Evolutionary conservation across 192 early-diverging fungal species (phyloP).

Genomic region (Backusella morwellensis): DNA sequence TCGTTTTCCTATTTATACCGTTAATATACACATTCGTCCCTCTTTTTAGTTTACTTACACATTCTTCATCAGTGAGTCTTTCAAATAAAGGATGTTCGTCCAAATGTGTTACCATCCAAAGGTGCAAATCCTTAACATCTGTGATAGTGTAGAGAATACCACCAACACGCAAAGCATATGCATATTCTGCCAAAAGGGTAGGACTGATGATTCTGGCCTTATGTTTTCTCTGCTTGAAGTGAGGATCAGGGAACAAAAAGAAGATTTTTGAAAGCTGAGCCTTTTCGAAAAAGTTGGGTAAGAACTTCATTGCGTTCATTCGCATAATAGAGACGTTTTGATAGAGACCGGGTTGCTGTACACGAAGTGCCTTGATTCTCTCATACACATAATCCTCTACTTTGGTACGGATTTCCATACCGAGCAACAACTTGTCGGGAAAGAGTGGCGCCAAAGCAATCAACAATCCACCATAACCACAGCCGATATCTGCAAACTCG

Average conservation of each 20-base stretch:
- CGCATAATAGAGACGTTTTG: constrained; percentile 97
- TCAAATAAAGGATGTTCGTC: constrained; percentile 94
- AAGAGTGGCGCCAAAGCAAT: constrained; percentile 87
- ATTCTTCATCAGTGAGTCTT: constrained; percentile 73
- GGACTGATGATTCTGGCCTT: constrained; percentile 89
- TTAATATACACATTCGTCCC: background rate
- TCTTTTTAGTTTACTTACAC: constrained; percentile 38
- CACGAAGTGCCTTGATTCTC: constrained; percentile 83
- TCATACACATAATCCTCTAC: constrained; percentile 91
- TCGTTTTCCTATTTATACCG: constrained; percentile 58
- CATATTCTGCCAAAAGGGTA: constrained; percentile 92
- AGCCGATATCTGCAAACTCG: constrained; percentile 98
- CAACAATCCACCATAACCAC: constrained; percentile 95
- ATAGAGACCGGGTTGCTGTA: constrained; percentile 73
- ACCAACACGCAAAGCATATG: constrained; percentile 85
- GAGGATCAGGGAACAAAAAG: constrained; percentile 98
- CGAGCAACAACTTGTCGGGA: constrained; percentile 91
- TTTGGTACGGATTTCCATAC: constrained; percentile 98
- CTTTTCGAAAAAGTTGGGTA: constrained; percentile 97
- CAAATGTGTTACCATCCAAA: constrained; percentile 51
- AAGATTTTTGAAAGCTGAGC: constrained; percentile 93
- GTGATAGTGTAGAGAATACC: constrained; percentile 97
- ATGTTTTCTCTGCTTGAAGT: constrained; percentile 99
- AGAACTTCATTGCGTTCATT: constrained; percentile 99
- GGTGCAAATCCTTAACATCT: constrained; percentile 86